Conservation (phyloP, 2,329 filamentous ascomycete species). For the Alternaria arborescens region DNA sequence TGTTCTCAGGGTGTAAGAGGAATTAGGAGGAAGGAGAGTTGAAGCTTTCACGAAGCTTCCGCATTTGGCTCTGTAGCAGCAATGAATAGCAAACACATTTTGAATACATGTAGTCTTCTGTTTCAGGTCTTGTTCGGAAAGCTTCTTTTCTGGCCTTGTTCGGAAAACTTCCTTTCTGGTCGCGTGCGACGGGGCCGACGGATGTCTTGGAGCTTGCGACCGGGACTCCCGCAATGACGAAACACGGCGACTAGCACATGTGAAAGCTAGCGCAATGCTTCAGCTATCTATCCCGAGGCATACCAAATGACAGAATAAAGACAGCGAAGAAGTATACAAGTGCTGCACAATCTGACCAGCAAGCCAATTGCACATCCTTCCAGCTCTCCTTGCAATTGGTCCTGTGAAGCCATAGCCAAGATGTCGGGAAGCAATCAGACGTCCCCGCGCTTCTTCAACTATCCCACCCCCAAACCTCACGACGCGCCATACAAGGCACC, state of each 20-base stretch:
- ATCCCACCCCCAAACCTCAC: conserved; percentile 43
- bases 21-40: conserved; percentile 6
- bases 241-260: conserved; percentile 5
- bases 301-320: background rate
- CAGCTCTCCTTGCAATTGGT: background rate
- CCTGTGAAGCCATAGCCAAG: conserved; percentile 14
- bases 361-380: background rate
- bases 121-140: background rate
- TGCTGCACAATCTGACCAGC: background rate
- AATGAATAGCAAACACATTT: background rate
- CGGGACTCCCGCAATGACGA: background rate
- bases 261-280: conserved; percentile 1
- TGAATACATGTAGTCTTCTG: background rate
- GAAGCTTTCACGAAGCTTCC: conserved; percentile 7
- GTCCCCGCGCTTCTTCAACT: conserved; percentile 44
- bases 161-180: conserved; percentile 1
- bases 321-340: background rate
- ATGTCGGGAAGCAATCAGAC: conserved; percentile 34
- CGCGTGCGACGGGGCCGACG: background rate
- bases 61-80: background rate
- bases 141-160: background rate
- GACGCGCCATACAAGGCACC: conserved; percentile 48
- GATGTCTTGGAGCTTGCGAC: background rate
- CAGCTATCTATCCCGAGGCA: conserved; percentile 10
- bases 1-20: conserved; percentile 10